Evolutionary conservation across 2,329 filamentous ascomycete species (phyloP).

Genomic region (Grosmannia serpens): DNA sequence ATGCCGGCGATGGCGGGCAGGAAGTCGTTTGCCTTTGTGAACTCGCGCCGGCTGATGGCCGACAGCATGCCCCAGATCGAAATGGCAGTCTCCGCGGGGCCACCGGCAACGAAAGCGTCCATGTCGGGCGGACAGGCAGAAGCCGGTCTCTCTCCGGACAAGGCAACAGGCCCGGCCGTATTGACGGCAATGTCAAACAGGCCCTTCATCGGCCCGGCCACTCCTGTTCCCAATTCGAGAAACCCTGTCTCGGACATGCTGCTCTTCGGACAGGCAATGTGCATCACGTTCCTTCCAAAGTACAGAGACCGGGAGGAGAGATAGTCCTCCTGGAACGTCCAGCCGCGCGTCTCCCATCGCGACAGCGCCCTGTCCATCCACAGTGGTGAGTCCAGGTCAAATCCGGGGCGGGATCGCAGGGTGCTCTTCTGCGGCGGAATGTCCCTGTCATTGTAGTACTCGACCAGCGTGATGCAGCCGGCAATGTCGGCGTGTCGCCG

Average conservation of each 20-base stretch:
- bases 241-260: neutral
- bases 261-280: neutral
- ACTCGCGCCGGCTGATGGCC: neutral
- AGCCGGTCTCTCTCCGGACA: neutral
- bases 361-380: neutral
- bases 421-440: neutral
- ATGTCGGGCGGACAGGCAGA: no score
- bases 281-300: neutral
- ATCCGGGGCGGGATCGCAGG: neutral
- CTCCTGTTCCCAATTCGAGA: neutral
- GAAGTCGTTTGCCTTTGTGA: neutral
- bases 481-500: neutral
- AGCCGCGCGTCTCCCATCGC: neutral
- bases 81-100: neutral
- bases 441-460: neutral
- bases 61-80: neutral
- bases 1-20: neutral
- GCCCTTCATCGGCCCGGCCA: neutral
- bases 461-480: neutral
- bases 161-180: neutral
- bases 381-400: neutral
- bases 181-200: neutral
- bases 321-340: slow-evolving; percentile 3
- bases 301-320: neutral
- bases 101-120: neutral